Percentiles rank a stretch among this genome's conserved stretches.
phyloP scores from a whole-genome alignment of 495 filamentous ascomycete genomes.

The Rostrohypoxylon terebratum region DNA sequence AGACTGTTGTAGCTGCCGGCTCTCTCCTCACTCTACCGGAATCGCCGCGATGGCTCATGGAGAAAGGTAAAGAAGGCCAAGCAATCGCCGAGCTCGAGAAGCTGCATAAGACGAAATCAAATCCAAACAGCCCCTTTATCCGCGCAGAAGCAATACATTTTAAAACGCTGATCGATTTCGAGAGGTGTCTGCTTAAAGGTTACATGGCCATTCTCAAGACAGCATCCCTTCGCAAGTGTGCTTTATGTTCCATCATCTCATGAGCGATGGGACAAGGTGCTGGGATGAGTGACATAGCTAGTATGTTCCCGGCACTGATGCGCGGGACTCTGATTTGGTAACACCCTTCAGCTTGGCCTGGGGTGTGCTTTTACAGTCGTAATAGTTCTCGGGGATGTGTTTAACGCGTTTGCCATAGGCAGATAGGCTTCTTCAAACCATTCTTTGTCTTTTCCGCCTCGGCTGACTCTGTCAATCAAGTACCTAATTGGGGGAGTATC shows the following conservation, averaged over 20 bases:
- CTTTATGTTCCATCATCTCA: background rate
- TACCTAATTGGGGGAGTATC: slow-evolving; percentile 30
- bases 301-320: slow-evolving; percentile 29
- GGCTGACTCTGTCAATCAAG: background rate
- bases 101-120: slow-evolving; percentile 23
- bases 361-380: slow-evolving; percentile 21
- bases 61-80: slow-evolving; percentile 4
- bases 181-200: slow-evolving; percentile 19
- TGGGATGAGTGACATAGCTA: slow-evolving; percentile 2
- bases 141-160: slow-evolving; percentile 26
- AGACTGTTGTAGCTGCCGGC: background rate
- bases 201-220: slow-evolving; percentile 5
- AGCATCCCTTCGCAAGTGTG: background rate
- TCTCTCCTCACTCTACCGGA: background rate
- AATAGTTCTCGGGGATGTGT: background rate
- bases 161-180: slow-evolving; percentile 28
- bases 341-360: slow-evolving; percentile 27
- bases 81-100: slow-evolving; percentile 25
- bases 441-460: background rate
- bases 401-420: slow-evolving; percentile 12
- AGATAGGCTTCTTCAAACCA: background rate
- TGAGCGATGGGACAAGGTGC: slow-evolving; percentile 2
- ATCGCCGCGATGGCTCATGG: slow-evolving; percentile 5
- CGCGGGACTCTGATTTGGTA: slow-evolving; percentile 21
- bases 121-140: slow-evolving; percentile 24